A percentile compares a stretch with the other conserved stretches of the same genome.
Evolutionary conservation across 306 rosid species (phyloP).

Genomic region (Sicyos edulis): DNA sequence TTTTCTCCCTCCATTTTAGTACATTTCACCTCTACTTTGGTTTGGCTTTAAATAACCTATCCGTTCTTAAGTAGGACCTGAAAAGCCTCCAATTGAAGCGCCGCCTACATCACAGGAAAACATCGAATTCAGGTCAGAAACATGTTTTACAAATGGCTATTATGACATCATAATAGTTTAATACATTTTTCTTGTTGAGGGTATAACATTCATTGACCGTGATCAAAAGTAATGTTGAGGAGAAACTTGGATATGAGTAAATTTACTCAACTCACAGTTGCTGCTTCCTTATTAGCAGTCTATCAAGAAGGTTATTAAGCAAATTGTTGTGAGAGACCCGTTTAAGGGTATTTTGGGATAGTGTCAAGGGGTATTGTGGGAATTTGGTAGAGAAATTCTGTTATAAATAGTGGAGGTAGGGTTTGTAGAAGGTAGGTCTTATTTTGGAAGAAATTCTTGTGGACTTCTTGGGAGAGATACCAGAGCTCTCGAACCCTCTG

Average conservation of each 20-base stretch:
- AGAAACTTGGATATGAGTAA: background rate
- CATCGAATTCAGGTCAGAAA: constrained; percentile 22
- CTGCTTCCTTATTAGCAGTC: background rate
- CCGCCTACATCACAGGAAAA: constrained; percentile 27
- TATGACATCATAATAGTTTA: background rate
- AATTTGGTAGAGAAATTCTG: no score
- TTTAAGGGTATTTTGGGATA: no score
- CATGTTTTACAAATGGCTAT: background rate
- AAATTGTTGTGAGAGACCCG: no score
- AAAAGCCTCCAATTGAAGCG: constrained; percentile 24
- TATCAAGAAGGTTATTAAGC: background rate
- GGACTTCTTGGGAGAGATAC: background rate
- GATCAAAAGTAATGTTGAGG: background rate
- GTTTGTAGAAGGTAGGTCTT: no score
- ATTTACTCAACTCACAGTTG: background rate
- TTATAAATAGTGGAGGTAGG: no score
- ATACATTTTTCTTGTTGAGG: no score
- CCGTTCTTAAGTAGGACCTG: constrained; percentile 7
- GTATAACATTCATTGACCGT: background rate
- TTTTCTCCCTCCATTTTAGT: background rate
- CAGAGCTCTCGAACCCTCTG: no score
- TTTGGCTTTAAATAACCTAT: background rate
- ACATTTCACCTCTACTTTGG: constrained; percentile 7
- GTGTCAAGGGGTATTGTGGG: no score
- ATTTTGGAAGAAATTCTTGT: no score